Percentiles rank a stretch among this genome's conserved stretches.
These are phyloP conservation scores for Ceratocystis destructans DNA, from an alignment of 2,329 filamentous ascomycete species.

Conservation along the genomic window DNA sequence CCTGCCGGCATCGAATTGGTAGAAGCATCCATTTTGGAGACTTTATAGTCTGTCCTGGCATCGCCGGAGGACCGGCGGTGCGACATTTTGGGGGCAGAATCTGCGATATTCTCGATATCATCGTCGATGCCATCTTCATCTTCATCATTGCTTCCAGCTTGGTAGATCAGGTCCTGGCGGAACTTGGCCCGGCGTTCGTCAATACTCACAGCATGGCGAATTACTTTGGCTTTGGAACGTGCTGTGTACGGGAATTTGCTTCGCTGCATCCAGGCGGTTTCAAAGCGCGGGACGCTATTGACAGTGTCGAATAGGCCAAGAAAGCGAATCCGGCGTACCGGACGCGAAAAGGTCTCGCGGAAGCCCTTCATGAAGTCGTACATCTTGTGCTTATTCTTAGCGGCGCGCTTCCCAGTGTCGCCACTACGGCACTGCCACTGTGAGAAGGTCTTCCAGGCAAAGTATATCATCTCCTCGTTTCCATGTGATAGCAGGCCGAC, in stretches of 20 bases:
- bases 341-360: slow-evolving; percentile 65
- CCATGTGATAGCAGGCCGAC: slow-evolving; percentile 67
- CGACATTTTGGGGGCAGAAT: background rate
- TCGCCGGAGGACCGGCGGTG: background rate
- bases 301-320: slow-evolving; percentile 72
- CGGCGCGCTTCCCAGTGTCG: slow-evolving; percentile 31
- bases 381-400: slow-evolving; percentile 40
- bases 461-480: slow-evolving; percentile 73
- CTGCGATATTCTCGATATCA: background rate
- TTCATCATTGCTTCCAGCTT: slow-evolving; percentile 23
- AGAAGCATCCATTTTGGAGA: background rate
- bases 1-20: slow-evolving; percentile 10
- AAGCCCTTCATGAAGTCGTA: slow-evolving; percentile 67
- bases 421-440: slow-evolving; percentile 53
- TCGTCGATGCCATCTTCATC: slow-evolving; percentile 18
- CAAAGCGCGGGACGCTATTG: slow-evolving; percentile 66
- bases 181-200: slow-evolving; percentile 61
- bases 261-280: slow-evolving; percentile 62
- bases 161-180: slow-evolving; percentile 54
- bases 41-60: background rate
- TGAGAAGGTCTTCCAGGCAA: slow-evolving; percentile 71
- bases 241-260: slow-evolving; percentile 61
- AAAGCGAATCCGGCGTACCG: slow-evolving; percentile 59
- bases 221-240: slow-evolving; percentile 43
- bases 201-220: slow-evolving; percentile 56